Base-by-base conservation (phyloP, 768 basidiomycete species). In the Tulasnella sp. region DNA sequence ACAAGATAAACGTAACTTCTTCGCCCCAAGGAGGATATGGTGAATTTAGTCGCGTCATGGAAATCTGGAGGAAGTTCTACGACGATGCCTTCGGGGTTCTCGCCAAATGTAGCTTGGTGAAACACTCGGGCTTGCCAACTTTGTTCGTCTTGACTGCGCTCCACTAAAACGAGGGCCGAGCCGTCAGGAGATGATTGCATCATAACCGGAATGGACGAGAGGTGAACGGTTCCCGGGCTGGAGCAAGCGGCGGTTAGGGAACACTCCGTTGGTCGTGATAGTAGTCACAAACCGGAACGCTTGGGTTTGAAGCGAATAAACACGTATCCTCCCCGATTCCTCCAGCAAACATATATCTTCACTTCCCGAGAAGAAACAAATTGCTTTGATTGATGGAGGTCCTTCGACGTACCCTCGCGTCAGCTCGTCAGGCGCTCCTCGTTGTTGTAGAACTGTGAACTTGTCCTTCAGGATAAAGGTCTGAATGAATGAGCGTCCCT, bases 101-200 rank as follows among this genome's bases (percentile, higher is more conserved):
- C 69, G 16, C 90, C 90, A 78, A 91, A 89, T 0, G 88, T 88
- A 11, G 83, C 84, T 88, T 87, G 90, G 80, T 90, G 90, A 79
- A 87, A 89, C 0, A 86, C 86, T 0, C 83, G 85, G 5, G 87
- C 13, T 10, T 35, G 29, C 40, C 46, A 73, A 3, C 20, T 18
- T 23, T 29, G n/a, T 1, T 46, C n/a, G 6, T 40, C 40, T 46
- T n/a, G 72, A 3, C n/a, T 35, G 6, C 46, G 72, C 51, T 85
- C 83, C 18, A 80, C 73, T 5, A 84, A 80, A 1, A 90, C 42
- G 26, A 90, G 81, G 80, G 89, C 90, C 26, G 89, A 85, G 0
- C 88, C 89, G 80, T 90, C 89, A 0, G 89, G 88, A 0, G 89
- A 86, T 1, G 88, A 86, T 81, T 83, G 83, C 26, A 87, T 83